Base-by-base conservation (phyloP, 306 rosid species). In the Malus sieversii region DNA sequence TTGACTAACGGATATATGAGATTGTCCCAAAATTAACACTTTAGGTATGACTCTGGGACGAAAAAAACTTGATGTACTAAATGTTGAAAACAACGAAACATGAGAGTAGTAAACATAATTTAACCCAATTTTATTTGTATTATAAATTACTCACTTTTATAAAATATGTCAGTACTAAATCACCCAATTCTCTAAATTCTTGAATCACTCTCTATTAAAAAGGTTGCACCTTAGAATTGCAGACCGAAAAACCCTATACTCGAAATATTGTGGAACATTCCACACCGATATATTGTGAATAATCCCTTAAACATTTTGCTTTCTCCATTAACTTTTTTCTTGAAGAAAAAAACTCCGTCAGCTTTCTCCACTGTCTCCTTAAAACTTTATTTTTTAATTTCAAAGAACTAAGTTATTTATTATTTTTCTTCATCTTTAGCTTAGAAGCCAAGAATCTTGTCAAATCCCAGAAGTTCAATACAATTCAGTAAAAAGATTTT, bases 361-460 rank as follows among this genome's bases (percentile, higher is more conserved):
- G 67, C 35, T 14, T 35, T 33, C 70, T 20, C 51, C 48, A 35
- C 48, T 10, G 19, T 66, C 29, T 35, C 48, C 8, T 8, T 65
- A 8, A 2, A 25, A 18, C 53, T 23, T 8, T 5, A 1, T 6
- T 32, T n/a, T 51, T 29, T 27, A 59, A 73, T 60, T 38, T 40
- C 6, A 12, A 22, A 30, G 63, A 71, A 40, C 29, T 60, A 2
- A 10, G 38, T 42, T 63, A 38, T 51, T 35, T 48, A 14, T 16
- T 32, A 13, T 32, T 29, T 22, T 3, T 30, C 44, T 20, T 58
- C 77, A 30, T 74, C 84, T 77, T 35, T 80, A 66, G 70, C 71
- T 71, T 75, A 55, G 82, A 80, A 77, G 75, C 71, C 71, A 83
- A 75, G 87, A 84, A 84, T 77, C 74, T 80, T 80, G 77, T 80